Percentiles rank a stretch among this genome's conserved stretches.
These are phyloP conservation scores for Suillus tomentosus DNA, from an alignment of 768 basidiomycete species.

Conservation along the genomic window DNA sequence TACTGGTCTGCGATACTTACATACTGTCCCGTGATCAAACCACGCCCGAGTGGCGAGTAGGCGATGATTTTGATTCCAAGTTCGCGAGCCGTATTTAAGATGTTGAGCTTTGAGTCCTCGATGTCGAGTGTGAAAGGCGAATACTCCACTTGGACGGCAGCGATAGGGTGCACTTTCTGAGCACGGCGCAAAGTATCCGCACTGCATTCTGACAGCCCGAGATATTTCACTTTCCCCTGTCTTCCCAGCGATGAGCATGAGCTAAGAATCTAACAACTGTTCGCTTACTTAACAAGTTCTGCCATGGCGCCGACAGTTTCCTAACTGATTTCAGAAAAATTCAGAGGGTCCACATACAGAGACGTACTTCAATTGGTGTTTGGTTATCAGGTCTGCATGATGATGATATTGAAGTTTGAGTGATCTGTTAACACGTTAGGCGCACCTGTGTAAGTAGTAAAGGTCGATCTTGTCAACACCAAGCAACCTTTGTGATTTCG, in stretches of 20 bases:
- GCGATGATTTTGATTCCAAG: constrained; percentile 51
- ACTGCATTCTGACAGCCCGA: constrained; percentile 57
- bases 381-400: constrained; percentile 39
- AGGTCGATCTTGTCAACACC: constrained; percentile 47
- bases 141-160: constrained; percentile 53
- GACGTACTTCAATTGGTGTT: constrained; percentile 48
- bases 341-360: background rate
- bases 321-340: constrained; percentile 17
- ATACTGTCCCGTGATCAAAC: constrained; percentile 49
- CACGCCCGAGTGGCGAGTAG: constrained; percentile 55
- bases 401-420: background rate
- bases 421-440: background rate
- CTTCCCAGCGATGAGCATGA: constrained; percentile 31
- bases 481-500: constrained; percentile 43
- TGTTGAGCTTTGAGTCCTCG: constrained; percentile 43
- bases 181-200: constrained; percentile 50
- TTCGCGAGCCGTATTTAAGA: constrained; percentile 48
- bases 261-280: background rate
- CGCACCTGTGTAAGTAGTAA: constrained; percentile 46
- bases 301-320: constrained; percentile 51
- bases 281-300: constrained; percentile 49
- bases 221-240: constrained; percentile 49
- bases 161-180: constrained; percentile 50
- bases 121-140: constrained; percentile 51
- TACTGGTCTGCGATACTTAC: constrained; percentile 28